A percentile compares a stretch with the other conserved stretches of the same genome.
Evolutionary conservation across 106 monocot genomes (phyloP).

Genomic region (Allium fistulosum): DNA sequence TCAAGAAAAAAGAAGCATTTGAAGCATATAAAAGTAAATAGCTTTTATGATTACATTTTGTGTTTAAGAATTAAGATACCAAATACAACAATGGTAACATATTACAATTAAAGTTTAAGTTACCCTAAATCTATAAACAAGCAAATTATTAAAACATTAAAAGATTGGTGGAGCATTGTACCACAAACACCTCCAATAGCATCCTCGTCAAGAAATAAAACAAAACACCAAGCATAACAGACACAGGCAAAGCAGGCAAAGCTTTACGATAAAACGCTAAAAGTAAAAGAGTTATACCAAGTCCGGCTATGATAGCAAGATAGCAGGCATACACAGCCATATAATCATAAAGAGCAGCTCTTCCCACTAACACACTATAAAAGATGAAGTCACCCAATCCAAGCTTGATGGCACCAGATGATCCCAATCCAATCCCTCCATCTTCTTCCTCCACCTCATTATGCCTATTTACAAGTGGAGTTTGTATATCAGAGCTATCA

Average conservation of each 20-base stretch:
- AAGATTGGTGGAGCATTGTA: constrained; percentile 64
- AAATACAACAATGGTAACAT: neutral
- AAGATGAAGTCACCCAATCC: constrained; percentile 98
- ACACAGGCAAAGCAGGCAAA: constrained; percentile 91
- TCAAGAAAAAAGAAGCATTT: neutral
- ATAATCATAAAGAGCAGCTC: constrained; percentile 81
- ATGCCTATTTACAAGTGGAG: constrained; percentile 27
- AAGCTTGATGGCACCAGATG: constrained; percentile 83
- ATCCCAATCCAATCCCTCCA: constrained; percentile 66
- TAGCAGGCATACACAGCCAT: constrained; percentile 96
- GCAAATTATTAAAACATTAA: constrained; percentile 63
- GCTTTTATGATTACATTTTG: neutral
- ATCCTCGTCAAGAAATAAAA: constrained; percentile 72
- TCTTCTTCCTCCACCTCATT: constrained; percentile 9
- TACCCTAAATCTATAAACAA: neutral
- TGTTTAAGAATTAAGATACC: neutral
- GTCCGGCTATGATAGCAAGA: constrained; percentile 86
- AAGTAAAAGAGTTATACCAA: constrained; percentile 73
- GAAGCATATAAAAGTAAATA: neutral
- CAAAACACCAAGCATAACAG: constrained; percentile 65
- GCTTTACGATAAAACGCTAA: constrained; percentile 72
- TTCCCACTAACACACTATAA: constrained; percentile 89
- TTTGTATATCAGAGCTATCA: constrained; percentile 14
- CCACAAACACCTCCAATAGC: constrained; percentile 72
- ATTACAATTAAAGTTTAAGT: neutral